Base-by-base conservation (phyloP, 768 basidiomycete genomes). In the Mycena polygramma region DNA sequence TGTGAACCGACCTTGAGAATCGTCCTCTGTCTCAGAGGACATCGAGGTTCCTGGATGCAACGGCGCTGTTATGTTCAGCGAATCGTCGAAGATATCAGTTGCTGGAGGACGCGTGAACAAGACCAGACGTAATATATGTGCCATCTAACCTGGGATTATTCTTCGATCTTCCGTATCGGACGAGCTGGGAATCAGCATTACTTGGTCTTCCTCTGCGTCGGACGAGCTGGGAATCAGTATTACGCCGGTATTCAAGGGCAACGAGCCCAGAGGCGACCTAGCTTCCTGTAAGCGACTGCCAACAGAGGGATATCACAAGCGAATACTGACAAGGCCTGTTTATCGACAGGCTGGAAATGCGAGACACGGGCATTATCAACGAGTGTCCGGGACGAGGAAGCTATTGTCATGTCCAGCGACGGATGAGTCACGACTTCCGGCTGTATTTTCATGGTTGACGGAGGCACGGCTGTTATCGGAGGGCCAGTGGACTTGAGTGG, bases 221-320 rank as follows among this genome's bases (percentile, higher is more conserved):
- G 72, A 73, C 9, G 72, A 70, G 53, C 37, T 62, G 26, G 72
- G 69, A n/a, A 73, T 48, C 7, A 70, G 49, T 41, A 73, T 52
- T 41, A n/a, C 37, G 37, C 26, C 60, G n/a, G 30, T 55, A 67
- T 55, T 17, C 49, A 36, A 43, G 24, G 35, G 20, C 30, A 30
- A 41, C 19, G 68, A n/a, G n/a, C 39, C 19, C 10, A 59, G 52
- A 61, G 63, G 30, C 1, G 68, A 37, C 20, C 52, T 66, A 45
- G 6, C 24, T 43, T 35, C 26, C 15, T 11, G 36, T 49, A n/a
- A 63, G 36, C 22, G n/a, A 41, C 30, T 19, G 17, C 36, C 15
- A 24, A 17, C 7, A 19, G 46, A 26, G 35, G 14, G 8, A 9
- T 39, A 55, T 43, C 37, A 22, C 36, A 46, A 13, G n/a, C 7